Conservation (phyloP, 176 grass and related monocot genomes). For the Luzula sylvatica region DNA sequence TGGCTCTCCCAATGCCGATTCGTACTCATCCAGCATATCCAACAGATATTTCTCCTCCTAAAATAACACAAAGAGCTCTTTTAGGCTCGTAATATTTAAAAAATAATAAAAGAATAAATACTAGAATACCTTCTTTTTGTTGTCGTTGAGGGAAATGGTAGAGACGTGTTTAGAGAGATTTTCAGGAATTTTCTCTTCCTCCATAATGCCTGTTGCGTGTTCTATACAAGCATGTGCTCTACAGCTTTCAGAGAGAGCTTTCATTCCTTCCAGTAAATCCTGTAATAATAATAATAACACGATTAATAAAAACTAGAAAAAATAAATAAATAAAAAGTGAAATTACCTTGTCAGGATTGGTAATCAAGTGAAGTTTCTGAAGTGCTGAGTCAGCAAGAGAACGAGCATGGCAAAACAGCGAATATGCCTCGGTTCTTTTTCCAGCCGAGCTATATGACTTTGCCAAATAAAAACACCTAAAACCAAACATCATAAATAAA, state of each 20-base stretch:
- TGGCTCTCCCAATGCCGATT: conserved; percentile 61
- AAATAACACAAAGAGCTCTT: conserved; percentile 8
- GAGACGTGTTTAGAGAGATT: conserved; percentile 80
- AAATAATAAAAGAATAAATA: conserved; percentile 5
- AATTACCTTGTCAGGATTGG: conserved; percentile 54
- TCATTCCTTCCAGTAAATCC: conserved; percentile 62
- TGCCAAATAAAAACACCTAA: conserved; percentile 92
- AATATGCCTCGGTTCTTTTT: conserved; percentile 90
- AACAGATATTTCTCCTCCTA: conserved; percentile 62
- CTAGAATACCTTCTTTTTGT: conserved; percentile 43
- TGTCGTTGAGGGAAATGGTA: conserved; percentile 51
- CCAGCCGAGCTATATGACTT: conserved; percentile 91
- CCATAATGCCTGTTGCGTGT: conserved; percentile 83
- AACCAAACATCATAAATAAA: conserved; percentile 27
- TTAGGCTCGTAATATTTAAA: conserved; percentile 1
- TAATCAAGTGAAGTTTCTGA: conserved; percentile 40
- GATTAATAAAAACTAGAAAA: background rate
- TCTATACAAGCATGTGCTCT: conserved; percentile 88
- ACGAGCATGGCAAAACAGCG: conserved; percentile 64
- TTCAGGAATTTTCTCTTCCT: conserved; percentile 79
- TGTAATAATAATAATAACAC: conserved; percentile 24
- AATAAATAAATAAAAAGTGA: background rate
- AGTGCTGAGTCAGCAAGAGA: conserved; percentile 48
- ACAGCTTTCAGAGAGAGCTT: conserved; percentile 67
- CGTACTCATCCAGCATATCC: conserved; percentile 68